Evolutionary conservation across 495 filamentous ascomycete genomes (phyloP).

Genomic region (Tuber calosporum): DNA sequence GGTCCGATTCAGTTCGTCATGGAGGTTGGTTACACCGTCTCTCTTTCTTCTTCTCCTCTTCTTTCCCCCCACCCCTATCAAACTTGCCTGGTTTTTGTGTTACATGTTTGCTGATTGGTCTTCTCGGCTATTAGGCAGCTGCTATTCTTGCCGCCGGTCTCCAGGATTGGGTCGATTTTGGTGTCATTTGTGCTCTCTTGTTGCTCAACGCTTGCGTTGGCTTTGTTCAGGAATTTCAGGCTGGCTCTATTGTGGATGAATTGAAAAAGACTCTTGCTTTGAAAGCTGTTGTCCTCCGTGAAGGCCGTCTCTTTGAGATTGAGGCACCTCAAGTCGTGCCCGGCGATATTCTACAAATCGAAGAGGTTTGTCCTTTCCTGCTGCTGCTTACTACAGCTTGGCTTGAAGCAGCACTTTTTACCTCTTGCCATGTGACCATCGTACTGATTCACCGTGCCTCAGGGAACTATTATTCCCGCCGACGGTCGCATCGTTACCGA

Average conservation of each 20-base stretch:
- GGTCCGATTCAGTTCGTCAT: slow-evolving; percentile 92
- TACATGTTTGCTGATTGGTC: neutral
- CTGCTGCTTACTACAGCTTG: too few species aligned
- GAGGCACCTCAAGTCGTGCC: slow-evolving; percentile 74
- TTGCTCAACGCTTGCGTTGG: slow-evolving; percentile 77
- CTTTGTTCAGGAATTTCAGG: slow-evolving; percentile 83
- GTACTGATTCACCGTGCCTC: slow-evolving; percentile 17
- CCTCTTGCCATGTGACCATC: slow-evolving; percentile 28
- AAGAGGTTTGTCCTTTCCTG: slow-evolving; percentile 52
- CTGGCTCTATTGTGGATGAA: slow-evolving; percentile 84
- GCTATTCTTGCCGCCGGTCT: slow-evolving; percentile 71
- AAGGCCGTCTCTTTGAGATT: slow-evolving; percentile 63
- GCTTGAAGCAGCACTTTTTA: slow-evolving; percentile 4
- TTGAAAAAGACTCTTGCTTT: slow-evolving; percentile 84
- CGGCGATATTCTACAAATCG: slow-evolving; percentile 80
- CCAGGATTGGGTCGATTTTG: slow-evolving; percentile 73
- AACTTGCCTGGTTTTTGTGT: slow-evolving; percentile 19
- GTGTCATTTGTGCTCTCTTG: slow-evolving; percentile 66
- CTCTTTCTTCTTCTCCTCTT: slow-evolving; percentile 6
- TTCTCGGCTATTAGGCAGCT: slow-evolving; percentile 51
- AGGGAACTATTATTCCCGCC: slow-evolving; percentile 78
- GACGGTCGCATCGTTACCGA: slow-evolving; percentile 78
- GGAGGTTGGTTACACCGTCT: slow-evolving; percentile 54
- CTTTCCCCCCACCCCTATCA: slow-evolving; percentile 28
- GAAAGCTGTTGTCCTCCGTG: slow-evolving; percentile 75